Evolutionary conservation across 257 asterid genomes (phyloP).

Genomic region (Coffea canephora): DNA sequence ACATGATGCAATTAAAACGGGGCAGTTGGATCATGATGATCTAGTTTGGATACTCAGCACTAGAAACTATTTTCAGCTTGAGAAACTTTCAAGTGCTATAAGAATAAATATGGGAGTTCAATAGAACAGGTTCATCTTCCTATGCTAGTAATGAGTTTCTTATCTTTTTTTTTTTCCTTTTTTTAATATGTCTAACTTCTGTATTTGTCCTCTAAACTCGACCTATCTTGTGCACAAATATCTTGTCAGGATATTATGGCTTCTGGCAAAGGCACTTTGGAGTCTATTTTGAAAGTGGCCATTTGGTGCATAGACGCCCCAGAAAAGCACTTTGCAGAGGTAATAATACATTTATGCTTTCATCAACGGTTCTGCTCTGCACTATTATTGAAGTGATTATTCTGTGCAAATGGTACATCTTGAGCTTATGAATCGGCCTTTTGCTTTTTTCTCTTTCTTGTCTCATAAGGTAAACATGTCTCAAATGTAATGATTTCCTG

Average conservation of each 20-base stretch:
- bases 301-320: too few relatives aligned
- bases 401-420: too few relatives aligned
- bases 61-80: slow-evolving; percentile 61
- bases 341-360: too few relatives aligned
- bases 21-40: slow-evolving; percentile 43
- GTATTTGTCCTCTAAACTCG: not conserved
- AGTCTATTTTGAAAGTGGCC: slow-evolving; percentile 48
- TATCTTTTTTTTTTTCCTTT: too few relatives aligned
- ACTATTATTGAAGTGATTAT: too few relatives aligned
- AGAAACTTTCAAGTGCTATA: slow-evolving; percentile 57
- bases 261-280: slow-evolving; percentile 47
- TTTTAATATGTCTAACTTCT: not conserved
- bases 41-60: slow-evolving; percentile 49
- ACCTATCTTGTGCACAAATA: not conserved
- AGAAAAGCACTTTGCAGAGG: too few relatives aligned
- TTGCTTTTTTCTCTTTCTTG: too few relatives aligned
- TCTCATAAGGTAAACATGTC: too few relatives aligned
- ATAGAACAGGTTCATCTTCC: slow-evolving; percentile 45
- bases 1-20: slow-evolving; percentile 37
- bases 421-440: too few relatives aligned
- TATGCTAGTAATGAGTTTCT: not conserved
- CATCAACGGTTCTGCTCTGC: too few relatives aligned
- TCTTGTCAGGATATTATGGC: slow-evolving; percentile 43
- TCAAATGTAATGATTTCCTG: slow-evolving; percentile 49
- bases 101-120: slow-evolving; percentile 46